A percentile compares a stretch with the other conserved stretches of the same genome.
Conservation (phyloP, 768 basidiomycete genomes). For the Boletales sp. region DNA sequence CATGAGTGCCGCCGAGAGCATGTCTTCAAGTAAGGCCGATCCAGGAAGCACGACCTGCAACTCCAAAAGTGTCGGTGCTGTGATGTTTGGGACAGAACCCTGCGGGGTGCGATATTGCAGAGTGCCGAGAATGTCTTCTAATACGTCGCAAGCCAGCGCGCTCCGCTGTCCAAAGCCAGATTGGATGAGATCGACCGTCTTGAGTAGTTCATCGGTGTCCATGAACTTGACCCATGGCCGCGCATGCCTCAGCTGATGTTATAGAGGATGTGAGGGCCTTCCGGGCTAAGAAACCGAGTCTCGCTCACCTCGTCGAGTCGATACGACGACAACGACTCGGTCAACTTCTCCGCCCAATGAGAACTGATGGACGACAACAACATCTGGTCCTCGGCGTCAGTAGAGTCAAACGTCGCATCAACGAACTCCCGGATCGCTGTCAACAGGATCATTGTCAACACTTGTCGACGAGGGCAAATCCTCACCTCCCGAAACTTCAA, state of each 20-base stretch:
- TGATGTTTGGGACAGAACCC: slow-evolving; percentile 10
- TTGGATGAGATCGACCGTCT: slow-evolving; percentile 41
- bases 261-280: not conserved
- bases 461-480: not conserved
- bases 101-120: slow-evolving; percentile 16
- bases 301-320: slow-evolving; percentile 12
- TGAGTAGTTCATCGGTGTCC: slow-evolving; percentile 37
- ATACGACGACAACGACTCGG: slow-evolving; percentile 8
- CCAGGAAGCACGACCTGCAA: slow-evolving; percentile 34
- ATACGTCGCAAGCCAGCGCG: slow-evolving; percentile 14
- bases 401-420: slow-evolving; percentile 34
- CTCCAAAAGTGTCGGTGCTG: slow-evolving; percentile 37
- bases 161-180: slow-evolving; percentile 2
- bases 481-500: slow-evolving; percentile 35
- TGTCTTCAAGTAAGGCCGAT: slow-evolving; percentile 41
- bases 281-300: not conserved
- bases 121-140: slow-evolving; percentile 38
- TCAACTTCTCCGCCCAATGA: slow-evolving; percentile 38
- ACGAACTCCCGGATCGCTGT: slow-evolving; percentile 45
- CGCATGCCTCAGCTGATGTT: slow-evolving; percentile 10
- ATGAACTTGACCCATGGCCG: slow-evolving; percentile 56
- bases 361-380: slow-evolving; percentile 38
- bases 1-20: slow-evolving; percentile 43
- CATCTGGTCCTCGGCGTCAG: slow-evolving; percentile 34
- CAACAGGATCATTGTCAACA: slow-evolving; percentile 2